Evolutionary conservation across 2,329 filamentous ascomycete genomes (phyloP).

Genomic region (Fusarium decemcellulare): DNA sequence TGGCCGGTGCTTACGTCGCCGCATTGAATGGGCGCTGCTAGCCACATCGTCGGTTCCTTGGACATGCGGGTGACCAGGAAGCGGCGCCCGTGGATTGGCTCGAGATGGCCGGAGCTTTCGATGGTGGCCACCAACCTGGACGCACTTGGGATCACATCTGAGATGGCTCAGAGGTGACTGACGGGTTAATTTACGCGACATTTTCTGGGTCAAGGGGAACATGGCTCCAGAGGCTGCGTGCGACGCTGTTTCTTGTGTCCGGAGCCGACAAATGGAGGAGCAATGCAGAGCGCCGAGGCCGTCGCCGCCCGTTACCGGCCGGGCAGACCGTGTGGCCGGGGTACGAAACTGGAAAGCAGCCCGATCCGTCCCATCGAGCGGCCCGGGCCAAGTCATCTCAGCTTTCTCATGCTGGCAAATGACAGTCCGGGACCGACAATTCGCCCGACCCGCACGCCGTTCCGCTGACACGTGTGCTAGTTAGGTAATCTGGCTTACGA

Average conservation of each 20-base stretch:
- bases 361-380: constrained; percentile 30
- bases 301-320: constrained; percentile 19
- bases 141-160: constrained; percentile 2
- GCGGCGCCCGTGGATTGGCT: constrained; percentile 6
- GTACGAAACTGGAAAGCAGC: constrained; percentile 33
- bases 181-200: not conserved
- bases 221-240: not conserved
- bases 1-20: constrained; percentile 22
- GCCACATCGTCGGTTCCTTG: constrained; percentile 12
- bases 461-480: constrained; percentile 28
- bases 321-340: constrained; percentile 17
- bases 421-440: constrained; percentile 11
- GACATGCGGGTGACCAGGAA: constrained; percentile 16
- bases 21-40: constrained; percentile 16
- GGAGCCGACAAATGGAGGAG: not conserved
- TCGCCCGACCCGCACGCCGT: constrained; percentile 7
- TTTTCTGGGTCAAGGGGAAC: not conserved
- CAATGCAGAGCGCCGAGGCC: constrained; percentile 22
- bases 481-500: not conserved
- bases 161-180: not conserved
- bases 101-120: constrained; percentile 12
- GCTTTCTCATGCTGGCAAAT: constrained; percentile 9
- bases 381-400: constrained; percentile 33
- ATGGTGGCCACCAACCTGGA: constrained; percentile 16
- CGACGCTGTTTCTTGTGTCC: not conserved